These are phyloP conservation scores for Wickerhamomyces alni DNA, from an alignment of 805 yeast species.

Conservation along the genomic window DNA sequence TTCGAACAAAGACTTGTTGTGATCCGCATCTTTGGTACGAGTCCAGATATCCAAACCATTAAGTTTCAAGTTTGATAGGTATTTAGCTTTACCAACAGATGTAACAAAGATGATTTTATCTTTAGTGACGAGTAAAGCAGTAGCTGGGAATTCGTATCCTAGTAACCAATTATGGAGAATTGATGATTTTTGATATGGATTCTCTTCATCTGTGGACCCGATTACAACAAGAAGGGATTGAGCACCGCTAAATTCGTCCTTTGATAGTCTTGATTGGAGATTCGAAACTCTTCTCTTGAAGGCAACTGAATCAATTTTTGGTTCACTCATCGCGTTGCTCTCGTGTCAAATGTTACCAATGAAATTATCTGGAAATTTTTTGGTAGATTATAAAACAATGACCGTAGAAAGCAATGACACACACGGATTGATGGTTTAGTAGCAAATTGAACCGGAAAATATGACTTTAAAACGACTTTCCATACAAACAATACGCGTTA, in stretches of 20 bases:
- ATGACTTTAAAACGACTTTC: too few relatives aligned
- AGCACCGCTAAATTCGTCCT: slow-evolving; percentile 32
- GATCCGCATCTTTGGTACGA: slow-evolving; percentile 76
- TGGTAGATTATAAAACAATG: too few relatives aligned
- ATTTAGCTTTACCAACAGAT: slow-evolving; percentile 78
- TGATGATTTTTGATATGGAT: slow-evolving; percentile 85
- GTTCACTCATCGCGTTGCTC: slow-evolving; percentile 48
- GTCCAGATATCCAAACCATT: slow-evolving; percentile 53
- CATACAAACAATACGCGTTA: too few relatives aligned
- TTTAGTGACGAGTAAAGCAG: slow-evolving; percentile 60
- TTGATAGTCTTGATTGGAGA: slow-evolving; percentile 28
- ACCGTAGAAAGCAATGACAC: too few relatives aligned
- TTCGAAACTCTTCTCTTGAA: slow-evolving; percentile 50
- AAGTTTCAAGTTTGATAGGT: slow-evolving; percentile 53
- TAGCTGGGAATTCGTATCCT: slow-evolving; percentile 95
- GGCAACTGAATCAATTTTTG: slow-evolving; percentile 43
- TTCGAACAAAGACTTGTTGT: slow-evolving; percentile 60
- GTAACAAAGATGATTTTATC: slow-evolving; percentile 63
- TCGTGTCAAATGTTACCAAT: too few relatives aligned
- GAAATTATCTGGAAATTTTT: too few relatives aligned
- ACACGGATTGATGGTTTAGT: too few relatives aligned
- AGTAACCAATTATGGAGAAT: slow-evolving; percentile 85
- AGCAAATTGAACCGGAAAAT: too few relatives aligned
- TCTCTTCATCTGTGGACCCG: slow-evolving; percentile 83
- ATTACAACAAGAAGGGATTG: slow-evolving; percentile 58